Base-by-base conservation (phyloP, 768 basidiomycete genomes). In the Tricholomella constricta region DNA sequence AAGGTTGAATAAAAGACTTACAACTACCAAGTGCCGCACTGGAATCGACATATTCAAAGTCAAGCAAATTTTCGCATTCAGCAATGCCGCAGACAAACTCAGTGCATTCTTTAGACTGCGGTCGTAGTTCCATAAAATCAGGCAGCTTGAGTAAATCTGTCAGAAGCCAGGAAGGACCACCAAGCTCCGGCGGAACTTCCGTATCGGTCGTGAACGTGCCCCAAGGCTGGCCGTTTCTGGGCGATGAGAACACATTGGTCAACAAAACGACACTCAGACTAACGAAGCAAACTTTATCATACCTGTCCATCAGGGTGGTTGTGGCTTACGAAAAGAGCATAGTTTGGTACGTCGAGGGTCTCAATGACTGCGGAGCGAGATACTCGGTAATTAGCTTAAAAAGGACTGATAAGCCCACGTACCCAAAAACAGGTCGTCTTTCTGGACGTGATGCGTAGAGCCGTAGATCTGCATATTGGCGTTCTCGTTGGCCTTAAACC, bases 251-350 rank as follows among this genome's bases (percentile, higher is more conserved):
- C 11, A 89, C 84, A 52, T 88, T 87, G 72, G 1, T 31, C 35
- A 40, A 50, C 6, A 35, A 14, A 36, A 6, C 25, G 51, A 26
- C 44, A 9, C 19, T 25, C 52, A n/a, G n/a, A n/a, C n/a, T n/a
- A n/a, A n/a, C n/a, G n/a, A n/a, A n/a, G n/a, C n/a, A n/a, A n/a
- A 57, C 27, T 5, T n/a, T 46, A 35, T 65, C 65, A 26, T 53
- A 75, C 80, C 71, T 80, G 79, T 3, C 83, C 78, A 58, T 85
- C 79, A 2, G 77, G 80, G 67, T 89, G 86, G 52, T 74, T 74
- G 55, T 90, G 86, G 60, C 86, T 87, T 32, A 91, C 89, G 57
- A 91, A 85, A 22, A 89, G 69, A 0, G 83, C 90, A 67, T 89
- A 88, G 51, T 88, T 85, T 0, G 82, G 78, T 6, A 90, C 79